phyloP scores from a whole-genome alignment of 352 stramenopile genomes.

The Globisporangium parvum region DNA sequence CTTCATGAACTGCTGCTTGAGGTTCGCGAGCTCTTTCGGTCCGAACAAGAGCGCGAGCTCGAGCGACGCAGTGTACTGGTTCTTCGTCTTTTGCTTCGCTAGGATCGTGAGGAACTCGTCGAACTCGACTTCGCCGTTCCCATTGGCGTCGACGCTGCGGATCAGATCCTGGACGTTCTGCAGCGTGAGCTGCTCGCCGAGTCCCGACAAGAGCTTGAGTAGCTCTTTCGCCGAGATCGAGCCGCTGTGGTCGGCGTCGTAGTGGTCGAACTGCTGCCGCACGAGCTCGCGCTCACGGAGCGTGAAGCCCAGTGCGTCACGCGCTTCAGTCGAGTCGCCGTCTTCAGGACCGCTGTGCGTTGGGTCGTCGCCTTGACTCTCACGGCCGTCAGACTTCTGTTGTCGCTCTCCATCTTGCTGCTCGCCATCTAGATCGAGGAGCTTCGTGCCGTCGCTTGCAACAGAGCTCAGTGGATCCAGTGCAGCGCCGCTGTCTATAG shows the following conservation, averaged over 20 bases:
- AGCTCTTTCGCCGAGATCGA: conserved; percentile 60
- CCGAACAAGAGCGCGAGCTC: conserved; percentile 61
- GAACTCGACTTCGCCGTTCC: conserved; percentile 65
- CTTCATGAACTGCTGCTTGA: conserved; percentile 63
- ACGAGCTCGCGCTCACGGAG: conserved; percentile 31
- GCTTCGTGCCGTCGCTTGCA: conserved; percentile 16
- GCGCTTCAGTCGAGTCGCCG: conserved; percentile 10
- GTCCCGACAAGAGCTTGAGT: conserved; percentile 40
- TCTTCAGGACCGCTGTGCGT: conserved; percentile 7
- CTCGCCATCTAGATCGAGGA: conserved; percentile 5
- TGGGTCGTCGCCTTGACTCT: conserved; percentile 5
- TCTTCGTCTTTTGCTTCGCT: conserved; percentile 47
- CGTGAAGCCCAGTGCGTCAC: conserved; percentile 31
- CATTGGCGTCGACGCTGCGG: conserved; percentile 41
- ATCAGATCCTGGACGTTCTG: conserved; percentile 54
- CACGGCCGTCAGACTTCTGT: conserved; percentile 11
- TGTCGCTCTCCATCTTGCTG: conserved; percentile 7
- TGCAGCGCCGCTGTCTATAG: too few species aligned
- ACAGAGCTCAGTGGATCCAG: neutral
- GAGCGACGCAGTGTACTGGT: conserved; percentile 59
- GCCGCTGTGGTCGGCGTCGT: conserved; percentile 52
- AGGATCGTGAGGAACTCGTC: conserved; percentile 63
- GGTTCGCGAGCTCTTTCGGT: conserved; percentile 53
- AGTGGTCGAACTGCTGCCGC: conserved; percentile 52
- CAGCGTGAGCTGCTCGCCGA: conserved; percentile 59